Conservation (phyloP, 1,139 yeast genomes). For the Kazachstania sp. region DNA sequence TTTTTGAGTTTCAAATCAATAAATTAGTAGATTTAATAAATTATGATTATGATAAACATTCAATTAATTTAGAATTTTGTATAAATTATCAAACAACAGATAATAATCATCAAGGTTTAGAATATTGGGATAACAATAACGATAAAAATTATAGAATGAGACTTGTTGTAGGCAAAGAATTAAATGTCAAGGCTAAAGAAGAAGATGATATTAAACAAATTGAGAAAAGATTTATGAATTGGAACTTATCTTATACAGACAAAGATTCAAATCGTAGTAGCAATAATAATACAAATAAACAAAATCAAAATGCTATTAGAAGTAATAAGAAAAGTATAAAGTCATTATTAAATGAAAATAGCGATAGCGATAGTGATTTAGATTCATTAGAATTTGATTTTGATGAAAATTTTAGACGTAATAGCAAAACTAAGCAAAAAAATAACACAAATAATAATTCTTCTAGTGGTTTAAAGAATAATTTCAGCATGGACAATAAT, state of each 20-base stretch:
- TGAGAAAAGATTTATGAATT: neutral
- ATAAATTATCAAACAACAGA: conserved; percentile 24
- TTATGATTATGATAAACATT: conserved; percentile 5
- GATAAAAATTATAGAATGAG: conserved; percentile 25
- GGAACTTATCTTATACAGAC: conserved; percentile 1
- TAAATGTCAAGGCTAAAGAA: neutral
- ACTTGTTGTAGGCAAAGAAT: conserved; percentile 6
- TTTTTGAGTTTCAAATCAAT: conserved; percentile 22
- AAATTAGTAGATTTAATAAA: conserved; percentile 9
- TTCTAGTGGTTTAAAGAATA: neutral
- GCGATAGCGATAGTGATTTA: neutral
- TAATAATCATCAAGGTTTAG: conserved; percentile 11
- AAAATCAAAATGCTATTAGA: neutral
- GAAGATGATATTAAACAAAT: neutral
- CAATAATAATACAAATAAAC: neutral
- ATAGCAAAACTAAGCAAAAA: neutral
- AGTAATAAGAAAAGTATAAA: neutral
- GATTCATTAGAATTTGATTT: neutral
- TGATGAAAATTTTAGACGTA: neutral
- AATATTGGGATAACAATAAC: conserved; percentile 29
- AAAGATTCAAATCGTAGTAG: neutral
- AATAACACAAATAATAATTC: neutral
- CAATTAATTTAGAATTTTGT: conserved; percentile 21
- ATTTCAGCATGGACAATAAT: neutral
- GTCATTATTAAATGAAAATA: conserved; percentile 1